These are phyloP conservation scores for Anastatica hierochuntica DNA, from an alignment of 345 rosid species.

Conservation along the genomic window DNA sequence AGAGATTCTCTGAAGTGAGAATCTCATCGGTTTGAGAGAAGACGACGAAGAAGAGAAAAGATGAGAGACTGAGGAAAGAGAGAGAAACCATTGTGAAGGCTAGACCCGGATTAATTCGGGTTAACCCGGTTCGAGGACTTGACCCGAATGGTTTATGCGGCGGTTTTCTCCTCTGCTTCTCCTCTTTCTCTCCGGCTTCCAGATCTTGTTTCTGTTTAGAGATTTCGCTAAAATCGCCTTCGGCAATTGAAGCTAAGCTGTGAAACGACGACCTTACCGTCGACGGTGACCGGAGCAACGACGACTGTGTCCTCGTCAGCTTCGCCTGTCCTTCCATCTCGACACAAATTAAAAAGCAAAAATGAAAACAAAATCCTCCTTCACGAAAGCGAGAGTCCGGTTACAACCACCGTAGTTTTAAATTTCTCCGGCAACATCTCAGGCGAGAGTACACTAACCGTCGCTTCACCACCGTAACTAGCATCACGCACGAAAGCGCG, in stretches of 20 bases:
- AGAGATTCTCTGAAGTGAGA: conserved; percentile 65
- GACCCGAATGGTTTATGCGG: conserved; percentile 37
- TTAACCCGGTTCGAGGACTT: conserved; percentile 35
- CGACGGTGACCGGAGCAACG: conserved; percentile 76
- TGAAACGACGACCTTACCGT: conserved; percentile 78
- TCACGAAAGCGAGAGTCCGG: conserved; percentile 39
- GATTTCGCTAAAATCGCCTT: too few relatives aligned
- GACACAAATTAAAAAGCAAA: too few relatives aligned
- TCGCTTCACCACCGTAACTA: conserved; percentile 4
- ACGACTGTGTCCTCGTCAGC: conserved; percentile 76
- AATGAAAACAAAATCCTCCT: conserved; percentile 20
- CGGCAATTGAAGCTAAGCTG: conserved; percentile 51
- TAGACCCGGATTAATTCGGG: conserved; percentile 45
- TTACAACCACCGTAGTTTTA: conserved; percentile 20
- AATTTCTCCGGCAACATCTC: conserved; percentile 42
- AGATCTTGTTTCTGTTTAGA: too few relatives aligned
- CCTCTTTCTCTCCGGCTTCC: conserved; percentile 33
- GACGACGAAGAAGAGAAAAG: conserved; percentile 47
- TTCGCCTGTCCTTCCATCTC: conserved; percentile 58
- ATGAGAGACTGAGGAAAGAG: conserved; percentile 35
- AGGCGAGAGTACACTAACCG: conserved; percentile 16
- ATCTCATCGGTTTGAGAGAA: conserved; percentile 52
- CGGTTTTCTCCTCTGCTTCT: conserved; percentile 28
- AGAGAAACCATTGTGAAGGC: conserved; percentile 51
- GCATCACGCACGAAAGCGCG: conserved; percentile 11